These are phyloP conservation scores for Tolypocladium ophioglossoides DNA, from an alignment of 2,329 filamentous ascomycete genomes.

Conservation along the genomic window DNA sequence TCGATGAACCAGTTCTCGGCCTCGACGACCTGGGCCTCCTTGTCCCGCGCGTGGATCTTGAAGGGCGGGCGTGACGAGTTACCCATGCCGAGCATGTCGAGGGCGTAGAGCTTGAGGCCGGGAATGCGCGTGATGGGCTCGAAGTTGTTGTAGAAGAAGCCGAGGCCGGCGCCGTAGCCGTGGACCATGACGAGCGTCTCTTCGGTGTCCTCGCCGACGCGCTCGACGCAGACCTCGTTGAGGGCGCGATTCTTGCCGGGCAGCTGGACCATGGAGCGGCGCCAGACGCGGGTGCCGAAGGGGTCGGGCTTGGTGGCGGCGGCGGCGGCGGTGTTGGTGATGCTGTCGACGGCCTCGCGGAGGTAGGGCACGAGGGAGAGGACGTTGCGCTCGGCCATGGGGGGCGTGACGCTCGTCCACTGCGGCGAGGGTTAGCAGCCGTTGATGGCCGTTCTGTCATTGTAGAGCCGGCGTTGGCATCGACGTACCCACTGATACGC, in stretches of 20 bases:
- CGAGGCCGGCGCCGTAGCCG: conserved; percentile 89
- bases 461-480: too few species aligned
- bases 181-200: conserved; percentile 93
- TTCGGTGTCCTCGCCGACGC: conserved; percentile 65
- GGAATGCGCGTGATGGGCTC: conserved; percentile 68
- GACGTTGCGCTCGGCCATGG: conserved; percentile 77
- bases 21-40: conserved; percentile 70
- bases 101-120: conserved; percentile 82
- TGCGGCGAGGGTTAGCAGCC: conserved; percentile 18
- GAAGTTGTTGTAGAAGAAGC: conserved; percentile 98
- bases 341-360: conserved; percentile 60
- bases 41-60: conserved; percentile 72
- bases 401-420: conserved; percentile 81
- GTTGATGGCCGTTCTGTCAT: background rate
- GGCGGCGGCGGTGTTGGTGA: conserved; percentile 28
- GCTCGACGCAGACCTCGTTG: conserved; percentile 88
- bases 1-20: conserved; percentile 96
- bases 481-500: conserved; percentile 76
- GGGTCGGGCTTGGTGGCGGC: conserved; percentile 52
- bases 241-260: conserved; percentile 77
- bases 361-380: conserved; percentile 79
- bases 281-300: conserved; percentile 76
- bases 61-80: conserved; percentile 78
- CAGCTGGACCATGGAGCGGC: conserved; percentile 72
- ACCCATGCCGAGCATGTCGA: conserved; percentile 95